Evolutionary conservation across 768 basidiomycete genomes (phyloP), one percentile per base, ranked within the genome.

Genomic region (Rhodotorula sphaerocarpa): DNA sequence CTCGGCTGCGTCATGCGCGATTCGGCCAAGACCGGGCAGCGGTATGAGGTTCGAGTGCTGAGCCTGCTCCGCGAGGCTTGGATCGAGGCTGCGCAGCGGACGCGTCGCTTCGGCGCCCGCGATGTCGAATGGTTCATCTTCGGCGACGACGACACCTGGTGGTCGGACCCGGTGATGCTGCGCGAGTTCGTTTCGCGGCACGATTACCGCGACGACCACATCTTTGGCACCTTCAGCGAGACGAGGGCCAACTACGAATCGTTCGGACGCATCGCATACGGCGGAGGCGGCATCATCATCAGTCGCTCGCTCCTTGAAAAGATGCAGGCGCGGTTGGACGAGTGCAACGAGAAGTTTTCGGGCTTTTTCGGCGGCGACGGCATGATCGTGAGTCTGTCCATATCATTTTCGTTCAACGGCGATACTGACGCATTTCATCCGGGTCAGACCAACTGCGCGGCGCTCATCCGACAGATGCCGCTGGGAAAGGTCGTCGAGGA

Each of bases 81-180:
- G 66, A 20, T 57, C 28, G 61, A 55, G 36, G 53, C 51, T 34
- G 65, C 58, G 42, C n/a, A 55, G 3, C 25, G 54, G 20, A 28
- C 53, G 28, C 59, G 47, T 41, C 53, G 57, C 36, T 58, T 63
- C n/a, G 51, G 51, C 23, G 39, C 36, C 7, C 14, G n/a, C 2
- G 16, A 55, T 7, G 59, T 61, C 46, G 62, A 68, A 45, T 68
- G 59, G 58, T 68, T 64, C 52, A 44, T 64, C 23, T 68, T 68
- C n/a, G 33, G 25, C 16, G 66, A 68, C 48, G 66, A 68, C 48
- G 66, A 68, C 48, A 68, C 66, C 23, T 68, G 57, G 58, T 67
- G 42, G 10, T 42, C 30, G 18, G 60, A 61, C 56, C 20, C n/a
- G 15, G 50, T 10, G 5, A 57, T 60, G 55, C n/a, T 61, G 31